Evolutionary conservation across 345 rosid species (phyloP).

Genomic region (Linum trigynum): DNA sequence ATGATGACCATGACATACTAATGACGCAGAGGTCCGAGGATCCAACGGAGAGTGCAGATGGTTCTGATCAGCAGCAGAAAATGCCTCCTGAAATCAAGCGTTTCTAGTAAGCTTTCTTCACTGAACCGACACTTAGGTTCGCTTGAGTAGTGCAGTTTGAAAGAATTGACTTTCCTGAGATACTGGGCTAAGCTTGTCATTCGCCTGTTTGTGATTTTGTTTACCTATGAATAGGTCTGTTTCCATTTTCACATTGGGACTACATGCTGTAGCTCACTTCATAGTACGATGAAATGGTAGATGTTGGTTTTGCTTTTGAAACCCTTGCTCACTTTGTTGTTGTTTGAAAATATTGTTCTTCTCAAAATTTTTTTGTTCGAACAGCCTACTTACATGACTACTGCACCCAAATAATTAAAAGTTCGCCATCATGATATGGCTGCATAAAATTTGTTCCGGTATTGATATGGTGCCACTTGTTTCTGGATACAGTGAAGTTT

Average conservation of each 20-base stretch:
- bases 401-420: background rate
- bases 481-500: constrained; percentile 63
- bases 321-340: too few relatives aligned
- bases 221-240: background rate
- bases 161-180: background rate
- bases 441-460: background rate
- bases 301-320: too few relatives aligned
- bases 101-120: constrained; percentile 49
- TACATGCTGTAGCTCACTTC: too few relatives aligned
- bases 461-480: constrained; percentile 9
- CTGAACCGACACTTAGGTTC: background rate
- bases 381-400: background rate
- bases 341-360: background rate
- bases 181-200: background rate
- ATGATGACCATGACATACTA: constrained; percentile 77
- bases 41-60: constrained; percentile 41
- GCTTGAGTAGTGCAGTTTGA: background rate
- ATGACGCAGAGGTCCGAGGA: constrained; percentile 91
- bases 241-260: too few relatives aligned
- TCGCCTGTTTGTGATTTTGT: background rate
- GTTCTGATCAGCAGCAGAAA: constrained; percentile 58
- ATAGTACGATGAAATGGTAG: too few relatives aligned
- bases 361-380: background rate
- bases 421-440: background rate
- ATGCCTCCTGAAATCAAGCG: constrained; percentile 92